These are phyloP conservation scores for Leishmania tropica DNA, from an alignment of 208 protist species.

Conservation along the genomic window DNA sequence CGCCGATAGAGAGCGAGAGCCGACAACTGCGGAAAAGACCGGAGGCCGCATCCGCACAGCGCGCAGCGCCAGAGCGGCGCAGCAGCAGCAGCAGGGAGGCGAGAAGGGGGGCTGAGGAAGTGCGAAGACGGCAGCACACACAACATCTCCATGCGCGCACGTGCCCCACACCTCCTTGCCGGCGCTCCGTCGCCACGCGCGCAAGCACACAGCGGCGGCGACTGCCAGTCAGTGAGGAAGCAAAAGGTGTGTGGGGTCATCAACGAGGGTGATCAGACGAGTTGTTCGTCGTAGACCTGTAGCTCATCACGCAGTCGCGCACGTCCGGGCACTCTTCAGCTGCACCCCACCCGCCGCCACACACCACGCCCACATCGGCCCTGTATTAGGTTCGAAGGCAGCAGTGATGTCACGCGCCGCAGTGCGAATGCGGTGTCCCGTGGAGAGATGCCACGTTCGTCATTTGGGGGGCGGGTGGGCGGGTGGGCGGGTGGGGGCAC, in stretches of 20 bases:
- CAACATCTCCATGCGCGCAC: too few species aligned
- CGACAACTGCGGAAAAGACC: too few species aligned
- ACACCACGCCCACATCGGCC: conserved; percentile 12
- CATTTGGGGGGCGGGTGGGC: conserved; percentile 3
- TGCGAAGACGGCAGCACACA: too few species aligned
- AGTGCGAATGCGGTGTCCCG: conserved; percentile 22
- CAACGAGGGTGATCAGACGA: conserved; percentile 25
- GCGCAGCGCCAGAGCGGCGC: too few species aligned
- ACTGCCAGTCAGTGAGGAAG: conserved; percentile 35
- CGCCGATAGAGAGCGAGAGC: not conserved
- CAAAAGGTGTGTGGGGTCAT: conserved; percentile 30
- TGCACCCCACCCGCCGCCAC: not conserved
- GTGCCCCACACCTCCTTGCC: too few species aligned
- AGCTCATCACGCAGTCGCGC: conserved; percentile 27
- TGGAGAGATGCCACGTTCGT: conserved; percentile 26
- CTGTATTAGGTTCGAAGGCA: conserved; percentile 32
- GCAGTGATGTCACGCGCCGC: conserved; percentile 16
- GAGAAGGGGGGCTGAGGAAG: too few species aligned
- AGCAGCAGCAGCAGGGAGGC: too few species aligned
- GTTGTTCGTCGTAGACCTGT: conserved; percentile 7
- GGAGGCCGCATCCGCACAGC: too few species aligned
- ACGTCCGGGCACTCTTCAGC: not conserved
- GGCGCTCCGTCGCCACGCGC: too few species aligned
- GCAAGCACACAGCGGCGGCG: too few species aligned
- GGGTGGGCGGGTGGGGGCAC: not conserved